Evolutionary conservation across 2,329 filamentous ascomycete species (phyloP).

Genomic region (Samsoniella hepiali): DNA sequence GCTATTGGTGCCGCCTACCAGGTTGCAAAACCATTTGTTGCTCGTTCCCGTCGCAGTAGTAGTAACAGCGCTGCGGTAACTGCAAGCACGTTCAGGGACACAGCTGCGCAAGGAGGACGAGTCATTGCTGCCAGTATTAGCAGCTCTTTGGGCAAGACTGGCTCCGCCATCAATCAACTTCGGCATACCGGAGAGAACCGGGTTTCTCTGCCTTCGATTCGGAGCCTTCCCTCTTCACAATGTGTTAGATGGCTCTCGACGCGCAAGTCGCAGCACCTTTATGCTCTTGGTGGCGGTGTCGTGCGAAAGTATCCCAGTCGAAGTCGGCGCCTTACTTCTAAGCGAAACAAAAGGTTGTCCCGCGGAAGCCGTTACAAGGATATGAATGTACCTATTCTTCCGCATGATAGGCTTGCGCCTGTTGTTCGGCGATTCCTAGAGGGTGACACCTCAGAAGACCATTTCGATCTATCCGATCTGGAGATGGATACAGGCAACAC

Average conservation of each 20-base stretch:
- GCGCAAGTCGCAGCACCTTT: slow-evolving; percentile 60
- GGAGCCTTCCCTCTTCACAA: slow-evolving; percentile 50
- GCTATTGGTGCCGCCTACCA: slow-evolving; percentile 68
- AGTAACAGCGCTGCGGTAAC: slow-evolving; percentile 33
- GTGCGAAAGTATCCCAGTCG: slow-evolving; percentile 64
- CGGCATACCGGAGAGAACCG: slow-evolving; percentile 74
- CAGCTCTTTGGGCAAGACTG: slow-evolving; percentile 71
- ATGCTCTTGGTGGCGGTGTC: slow-evolving; percentile 62
- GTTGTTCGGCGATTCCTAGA: slow-evolving; percentile 53
- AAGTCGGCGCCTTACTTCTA: slow-evolving; percentile 51
- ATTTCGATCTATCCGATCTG: slow-evolving; percentile 51
- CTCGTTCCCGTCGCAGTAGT: slow-evolving; percentile 52
- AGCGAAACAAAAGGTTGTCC: slow-evolving; percentile 49
- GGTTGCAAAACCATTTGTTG: slow-evolving; percentile 60
- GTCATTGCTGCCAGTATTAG: slow-evolving; percentile 71
- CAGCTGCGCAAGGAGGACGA: slow-evolving; percentile 67
- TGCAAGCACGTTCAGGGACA: slow-evolving; percentile 50
- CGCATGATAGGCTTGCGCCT: slow-evolving; percentile 57
- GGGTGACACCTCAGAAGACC: slow-evolving; percentile 50
- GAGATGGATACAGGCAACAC: slow-evolving; percentile 54
- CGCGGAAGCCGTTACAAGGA: slow-evolving; percentile 61
- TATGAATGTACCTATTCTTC: slow-evolving; percentile 61
- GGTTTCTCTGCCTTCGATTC: slow-evolving; percentile 60
- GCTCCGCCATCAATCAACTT: slow-evolving; percentile 64
- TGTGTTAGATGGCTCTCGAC: slow-evolving; percentile 66